phyloP scores from a whole-genome alignment of 495 filamentous ascomycete genomes.

The Stereocaulon alpinum region DNA sequence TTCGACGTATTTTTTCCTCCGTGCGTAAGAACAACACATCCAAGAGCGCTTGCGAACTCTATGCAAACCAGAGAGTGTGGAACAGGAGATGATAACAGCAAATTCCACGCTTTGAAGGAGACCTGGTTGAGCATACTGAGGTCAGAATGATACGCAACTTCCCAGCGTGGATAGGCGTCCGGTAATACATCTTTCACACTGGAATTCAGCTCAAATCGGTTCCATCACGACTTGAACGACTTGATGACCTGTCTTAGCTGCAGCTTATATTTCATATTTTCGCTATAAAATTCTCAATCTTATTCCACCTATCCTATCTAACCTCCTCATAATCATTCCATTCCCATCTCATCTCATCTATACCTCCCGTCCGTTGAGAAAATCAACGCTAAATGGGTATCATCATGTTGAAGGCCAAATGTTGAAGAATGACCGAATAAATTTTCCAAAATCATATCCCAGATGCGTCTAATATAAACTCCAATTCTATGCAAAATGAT shows the following conservation, averaged over 20 bases:
- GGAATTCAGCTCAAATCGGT: too few relatives aligned
- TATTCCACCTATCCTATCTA: too few relatives aligned
- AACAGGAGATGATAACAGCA: not conserved
- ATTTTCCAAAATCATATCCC: not conserved
- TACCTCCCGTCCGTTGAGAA: not conserved
- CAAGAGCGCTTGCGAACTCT: too few relatives aligned
- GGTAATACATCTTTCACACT: too few relatives aligned
- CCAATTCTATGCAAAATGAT: not conserved
- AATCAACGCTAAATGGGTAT: not conserved
- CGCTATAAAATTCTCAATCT: too few relatives aligned
- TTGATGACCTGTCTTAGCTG: too few relatives aligned
- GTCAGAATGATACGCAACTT: too few relatives aligned
- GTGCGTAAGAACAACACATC: too few relatives aligned
- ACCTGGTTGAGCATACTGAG: too few relatives aligned
- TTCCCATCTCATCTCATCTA: not conserved
- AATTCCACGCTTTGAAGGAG: not conserved
- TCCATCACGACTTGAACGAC: too few relatives aligned
- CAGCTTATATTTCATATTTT: too few relatives aligned
- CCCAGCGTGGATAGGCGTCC: too few relatives aligned
- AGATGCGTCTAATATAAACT: not conserved
- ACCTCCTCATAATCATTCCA: not conserved
- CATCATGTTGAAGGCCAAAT: conserved; percentile 6
- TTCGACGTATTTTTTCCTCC: not conserved
- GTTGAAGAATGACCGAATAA: conserved; percentile 7
- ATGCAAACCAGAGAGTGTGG: not conserved